Conservation (phyloP, 305 asterid genomes). For the Nicotiana rustica region DNA sequence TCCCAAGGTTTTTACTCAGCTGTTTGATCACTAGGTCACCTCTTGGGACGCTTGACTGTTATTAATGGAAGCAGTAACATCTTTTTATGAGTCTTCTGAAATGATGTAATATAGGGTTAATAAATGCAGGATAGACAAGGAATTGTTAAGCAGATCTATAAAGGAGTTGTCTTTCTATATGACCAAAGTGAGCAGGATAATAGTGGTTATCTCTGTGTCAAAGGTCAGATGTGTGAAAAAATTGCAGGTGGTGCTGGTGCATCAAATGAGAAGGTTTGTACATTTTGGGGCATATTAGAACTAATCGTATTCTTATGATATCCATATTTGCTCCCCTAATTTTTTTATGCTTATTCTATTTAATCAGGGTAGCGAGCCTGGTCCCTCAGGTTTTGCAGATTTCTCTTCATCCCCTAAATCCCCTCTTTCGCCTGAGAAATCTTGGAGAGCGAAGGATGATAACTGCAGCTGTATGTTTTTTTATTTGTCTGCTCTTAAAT, state of each 20-base stretch:
- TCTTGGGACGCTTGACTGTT: background rate
- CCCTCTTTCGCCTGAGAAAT: conserved; percentile 72
- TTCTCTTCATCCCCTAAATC: conserved; percentile 76
- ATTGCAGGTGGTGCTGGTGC: conserved; percentile 55
- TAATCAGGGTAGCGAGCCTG: conserved; percentile 68
- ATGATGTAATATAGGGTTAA: conserved; percentile 18
- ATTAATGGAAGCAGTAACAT: background rate
- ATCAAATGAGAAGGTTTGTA: conserved; percentile 71
- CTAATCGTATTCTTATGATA: background rate
- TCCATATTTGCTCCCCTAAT: conserved; percentile 13
- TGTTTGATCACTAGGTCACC: background rate
- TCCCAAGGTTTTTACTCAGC: background rate
- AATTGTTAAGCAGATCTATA: conserved; percentile 76
- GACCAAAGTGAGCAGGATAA: conserved; percentile 76
- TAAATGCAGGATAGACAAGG: conserved; percentile 84
- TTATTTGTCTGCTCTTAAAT: conserved; percentile 13
- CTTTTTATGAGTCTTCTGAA: conserved; percentile 9
- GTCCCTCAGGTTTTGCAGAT: conserved; percentile 66
- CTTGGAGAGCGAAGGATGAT: conserved; percentile 69
- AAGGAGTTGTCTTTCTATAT: conserved; percentile 72
- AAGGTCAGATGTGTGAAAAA: conserved; percentile 80
- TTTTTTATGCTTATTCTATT: conserved; percentile 33
- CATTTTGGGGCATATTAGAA: conserved; percentile 15
- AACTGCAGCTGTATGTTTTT: conserved; percentile 65
- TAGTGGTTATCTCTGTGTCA: conserved; percentile 74